Evolutionary conservation across 345 rosid species (phyloP), one percentile per base, ranked within the genome.

Genomic region (Psidium friedrichsthalianum): DNA sequence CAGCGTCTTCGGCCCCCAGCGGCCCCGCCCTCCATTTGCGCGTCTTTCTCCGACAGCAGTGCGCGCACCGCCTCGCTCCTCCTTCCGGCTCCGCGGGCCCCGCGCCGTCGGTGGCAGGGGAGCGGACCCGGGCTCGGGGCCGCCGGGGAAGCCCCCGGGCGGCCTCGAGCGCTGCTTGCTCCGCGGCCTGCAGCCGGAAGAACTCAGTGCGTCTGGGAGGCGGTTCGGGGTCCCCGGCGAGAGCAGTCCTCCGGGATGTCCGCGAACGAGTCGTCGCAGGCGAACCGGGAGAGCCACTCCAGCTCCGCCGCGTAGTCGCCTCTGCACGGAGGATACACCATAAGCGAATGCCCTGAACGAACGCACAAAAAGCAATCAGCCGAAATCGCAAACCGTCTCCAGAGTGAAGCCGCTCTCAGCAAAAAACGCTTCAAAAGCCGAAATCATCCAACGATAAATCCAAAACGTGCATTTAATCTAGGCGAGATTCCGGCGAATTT

Each of bases 271-370:
- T 95, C 98, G 85, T 96, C 96, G 1, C n/a, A n/a, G n/a, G 94
- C 97, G 89, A 96, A 93, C 74, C 87, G 93, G 22, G 98, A 95
- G 16, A 96, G 89, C 98, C 98, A 96, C 82, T 96, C 98, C 25
- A 96, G 86, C 88, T 96, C 96, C 25, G 98, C 98, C 69, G 92
- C 94, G 57, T 96, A 98, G 84, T 96, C 97, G 85, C 89, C n/a
- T 91, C 98, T 96, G 84, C 89, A 83, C 74, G 16, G 78, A 69
- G 13, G 0, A 69, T 36, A 2, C 78, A 69, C 24, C 47, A 18
- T 69, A 2, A 69, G 78, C 78, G 47, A 36, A 1, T 21, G 78
- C 78, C 18, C 47, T 22, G 78, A 69, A 0, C 11, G n/a, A 3
- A 51, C 24, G 47, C 78, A 69, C 3, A 36, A 4, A 32, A 36